phyloP scores from a whole-genome alignment of 2,329 filamentous ascomycete species.

The Leptographium galeiforme region DNA sequence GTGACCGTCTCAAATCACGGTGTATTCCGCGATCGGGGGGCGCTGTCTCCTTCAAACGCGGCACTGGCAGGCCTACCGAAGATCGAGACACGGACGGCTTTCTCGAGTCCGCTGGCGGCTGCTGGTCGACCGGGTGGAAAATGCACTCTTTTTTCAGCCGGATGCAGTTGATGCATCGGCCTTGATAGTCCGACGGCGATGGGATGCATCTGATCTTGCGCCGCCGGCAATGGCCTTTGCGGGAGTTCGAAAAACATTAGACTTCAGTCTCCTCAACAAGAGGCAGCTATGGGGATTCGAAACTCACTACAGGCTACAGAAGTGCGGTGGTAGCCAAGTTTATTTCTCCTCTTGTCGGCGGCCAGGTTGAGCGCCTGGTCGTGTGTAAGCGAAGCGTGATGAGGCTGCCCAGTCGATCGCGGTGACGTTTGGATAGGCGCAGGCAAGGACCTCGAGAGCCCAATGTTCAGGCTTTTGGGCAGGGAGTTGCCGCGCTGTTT shows the following conservation, averaged over 20 bases:
- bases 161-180: slow-evolving; percentile 84
- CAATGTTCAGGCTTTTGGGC: slow-evolving; percentile 25
- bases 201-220: slow-evolving; percentile 88
- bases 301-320: slow-evolving; percentile 89
- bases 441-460: slow-evolving; percentile 35
- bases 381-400: slow-evolving; percentile 11
- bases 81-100: slow-evolving; percentile 27
- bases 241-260: background rate
- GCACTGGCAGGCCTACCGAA: slow-evolving; percentile 17
- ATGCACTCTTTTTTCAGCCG: slow-evolving; percentile 88
- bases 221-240: slow-evolving; percentile 71
- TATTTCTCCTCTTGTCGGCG: slow-evolving; percentile 60
- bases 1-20: slow-evolving; percentile 25
- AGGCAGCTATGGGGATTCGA: background rate
- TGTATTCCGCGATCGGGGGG: no score
- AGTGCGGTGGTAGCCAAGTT: slow-evolving; percentile 87
- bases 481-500: slow-evolving; percentile 24
- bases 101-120: slow-evolving; percentile 36
- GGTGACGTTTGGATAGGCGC: slow-evolving; percentile 25
- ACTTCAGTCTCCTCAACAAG: no score
- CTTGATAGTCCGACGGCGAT: slow-evolving; percentile 56
- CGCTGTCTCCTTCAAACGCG: slow-evolving; percentile 12
- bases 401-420: slow-evolving; percentile 14
- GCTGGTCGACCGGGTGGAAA: slow-evolving; percentile 79
- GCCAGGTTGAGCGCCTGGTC: slow-evolving; percentile 22